A percentile compares a stretch with the other conserved stretches of the same genome.
These are phyloP conservation scores for Solidago caesia DNA, from an alignment of 129 eudicot genomes.

Conservation along the genomic window DNA sequence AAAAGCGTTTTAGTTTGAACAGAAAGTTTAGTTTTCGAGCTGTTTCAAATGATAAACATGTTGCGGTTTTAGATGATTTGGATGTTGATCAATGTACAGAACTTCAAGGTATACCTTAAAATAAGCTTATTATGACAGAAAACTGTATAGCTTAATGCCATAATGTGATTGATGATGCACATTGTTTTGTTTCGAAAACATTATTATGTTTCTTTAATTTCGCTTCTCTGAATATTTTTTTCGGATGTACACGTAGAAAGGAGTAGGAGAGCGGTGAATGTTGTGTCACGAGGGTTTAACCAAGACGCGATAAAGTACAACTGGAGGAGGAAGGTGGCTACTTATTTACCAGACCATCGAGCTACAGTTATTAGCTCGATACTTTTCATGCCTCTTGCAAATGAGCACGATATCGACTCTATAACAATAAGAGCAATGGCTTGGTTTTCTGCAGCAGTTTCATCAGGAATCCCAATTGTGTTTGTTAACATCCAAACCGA, in stretches of 20 bases:
- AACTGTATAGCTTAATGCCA: neutral
- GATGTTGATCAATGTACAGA: conserved; percentile 47
- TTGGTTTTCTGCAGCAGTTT: conserved; percentile 62
- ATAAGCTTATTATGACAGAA: neutral
- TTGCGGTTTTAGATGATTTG: conserved; percentile 55
- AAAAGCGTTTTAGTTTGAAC: conserved; percentile 35
- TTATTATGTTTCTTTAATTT: neutral
- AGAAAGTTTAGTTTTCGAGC: conserved; percentile 49
- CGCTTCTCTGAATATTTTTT: neutral
- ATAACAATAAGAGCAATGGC: conserved; percentile 56
- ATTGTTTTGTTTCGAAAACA: neutral
- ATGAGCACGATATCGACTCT: conserved; percentile 35
- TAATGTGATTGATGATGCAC: neutral
- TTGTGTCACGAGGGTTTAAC: conserved; percentile 39
- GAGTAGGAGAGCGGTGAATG: conserved; percentile 52
- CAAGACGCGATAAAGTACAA: conserved; percentile 47
- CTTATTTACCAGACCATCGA: conserved; percentile 44
- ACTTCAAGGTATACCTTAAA: conserved; percentile 45
- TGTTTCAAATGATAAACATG: conserved; percentile 50
- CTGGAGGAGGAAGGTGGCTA: conserved; percentile 53
- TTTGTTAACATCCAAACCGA: conserved; percentile 64
- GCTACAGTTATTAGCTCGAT: conserved; percentile 52
- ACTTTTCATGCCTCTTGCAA: conserved; percentile 47
- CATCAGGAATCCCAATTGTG: conserved; percentile 58
- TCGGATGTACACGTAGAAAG: conserved; percentile 35